Percentiles rank a stretch among this genome's conserved stretches.
Evolutionary conservation across 768 basidiomycete genomes (phyloP).

Genomic region (Tylopilus balloui): DNA sequence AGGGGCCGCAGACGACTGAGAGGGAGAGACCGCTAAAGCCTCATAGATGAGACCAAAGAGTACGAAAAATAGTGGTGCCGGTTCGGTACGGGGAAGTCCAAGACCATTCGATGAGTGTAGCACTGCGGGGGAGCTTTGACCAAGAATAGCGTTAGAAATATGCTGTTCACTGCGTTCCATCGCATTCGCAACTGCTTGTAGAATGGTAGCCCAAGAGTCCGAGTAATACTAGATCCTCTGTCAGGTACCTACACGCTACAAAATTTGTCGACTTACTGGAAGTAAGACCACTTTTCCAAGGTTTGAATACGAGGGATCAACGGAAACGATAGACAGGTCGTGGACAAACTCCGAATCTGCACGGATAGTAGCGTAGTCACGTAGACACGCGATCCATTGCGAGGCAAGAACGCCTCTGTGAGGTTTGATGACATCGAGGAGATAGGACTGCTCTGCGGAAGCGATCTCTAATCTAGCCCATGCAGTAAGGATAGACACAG

Average conservation of each 20-base stretch:
- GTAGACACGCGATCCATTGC: conserved; percentile 82
- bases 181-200: conserved; percentile 78
- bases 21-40: conserved; percentile 62
- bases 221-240: conserved; percentile 68
- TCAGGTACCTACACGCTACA: not conserved
- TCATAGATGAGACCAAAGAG: conserved; percentile 95
- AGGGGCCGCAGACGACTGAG: conserved; percentile 47
- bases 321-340: conserved; percentile 65
- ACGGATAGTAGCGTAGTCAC: conserved; percentile 89
- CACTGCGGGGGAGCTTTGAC: conserved; percentile 34
- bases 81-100: conserved; percentile 44
- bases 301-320: conserved; percentile 82
- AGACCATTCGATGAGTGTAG: conserved; percentile 20
- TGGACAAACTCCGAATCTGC: conserved; percentile 85
- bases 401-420: conserved; percentile 69
- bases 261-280: conserved; percentile 55
- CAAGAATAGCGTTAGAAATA: conserved; percentile 80
- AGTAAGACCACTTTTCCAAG: conserved; percentile 87
- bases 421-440: conserved; percentile 77
- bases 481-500: conserved; percentile 87
- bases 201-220: conserved; percentile 73
- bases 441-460: conserved; percentile 65
- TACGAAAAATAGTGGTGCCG: conserved; percentile 79
- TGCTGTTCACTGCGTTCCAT: conserved; percentile 68
- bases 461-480: conserved; percentile 93